Evolutionary conservation across 768 basidiomycete genomes (phyloP), one percentile per base, ranked within the genome.

Genomic region (Leccinum obscurum): DNA sequence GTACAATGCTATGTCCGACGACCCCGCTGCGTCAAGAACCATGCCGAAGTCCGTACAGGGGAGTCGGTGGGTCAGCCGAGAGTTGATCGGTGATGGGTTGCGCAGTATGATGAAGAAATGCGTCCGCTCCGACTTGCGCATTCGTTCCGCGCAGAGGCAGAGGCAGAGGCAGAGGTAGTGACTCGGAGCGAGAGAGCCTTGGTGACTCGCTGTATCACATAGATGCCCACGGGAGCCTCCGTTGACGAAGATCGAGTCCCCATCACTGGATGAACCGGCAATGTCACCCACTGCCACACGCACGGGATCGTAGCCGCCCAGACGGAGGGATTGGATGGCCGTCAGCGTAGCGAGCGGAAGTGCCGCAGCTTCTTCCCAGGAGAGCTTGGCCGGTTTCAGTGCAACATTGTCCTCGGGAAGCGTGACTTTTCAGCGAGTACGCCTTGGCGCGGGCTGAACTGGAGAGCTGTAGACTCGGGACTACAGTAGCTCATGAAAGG

Each of bases 221-320:
- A 82, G 15, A 79, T 75, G 4, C 90, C 91, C 3, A 90, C 87
- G 11, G 84, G 85, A 86, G 5, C 87, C 90, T 0, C 89, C 89
- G 57, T 89, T 86, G 66, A 93, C 76, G 64, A 92, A 81, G 4
- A 92, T 75, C 2, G 79, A 78, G 66, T 86, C 85, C 1, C 82
- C 59, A 15, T 15, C 7, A 20, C 46, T 6, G 1, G 55, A 28
- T 6, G 44, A 10, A 24, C 34, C 0, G 9, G 49, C 6, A 1
- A 50, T 26, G 15, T 35, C 30, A 2, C 1, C 8, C 35, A 63
- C 54, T 28, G 28, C 28, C 1, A 49, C 60, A n/a, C 53, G 52
- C 0, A 15, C 66, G 68, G 88, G 81, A 20, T 89, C 68, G 28
- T 80, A 32, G 1, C 76, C 82, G 1, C 76, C 68, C 0, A 77